phyloP scores from a whole-genome alignment of 163 green algal genomes.

The Prototheca cutis region DNA sequence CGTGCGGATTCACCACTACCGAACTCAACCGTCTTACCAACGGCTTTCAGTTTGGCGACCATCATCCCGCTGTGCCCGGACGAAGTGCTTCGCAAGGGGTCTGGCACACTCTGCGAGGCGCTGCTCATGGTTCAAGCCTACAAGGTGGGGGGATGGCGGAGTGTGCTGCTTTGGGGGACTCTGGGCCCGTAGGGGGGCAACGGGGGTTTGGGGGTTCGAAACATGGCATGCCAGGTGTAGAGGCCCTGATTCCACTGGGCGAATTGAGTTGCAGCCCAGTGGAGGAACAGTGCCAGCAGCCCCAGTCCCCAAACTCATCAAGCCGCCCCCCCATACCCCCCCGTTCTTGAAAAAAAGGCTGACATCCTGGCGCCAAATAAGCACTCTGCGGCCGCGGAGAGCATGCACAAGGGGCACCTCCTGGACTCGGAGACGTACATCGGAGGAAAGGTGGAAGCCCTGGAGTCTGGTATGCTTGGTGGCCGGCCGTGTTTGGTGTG shows the following conservation, averaged over 20 bases:
- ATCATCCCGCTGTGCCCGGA: slow-evolving; percentile 97
- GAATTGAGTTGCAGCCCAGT: not conserved
- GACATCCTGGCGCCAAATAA: slow-evolving; percentile 97
- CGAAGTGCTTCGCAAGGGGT: slow-evolving; percentile 94
- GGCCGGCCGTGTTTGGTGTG: too few species aligned
- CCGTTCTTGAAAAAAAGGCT: slow-evolving; percentile 24
- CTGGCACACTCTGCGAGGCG: slow-evolving; percentile 92
- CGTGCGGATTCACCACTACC: too few species aligned
- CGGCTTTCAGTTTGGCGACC: slow-evolving; percentile 65
- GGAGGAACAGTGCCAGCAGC: not conserved
- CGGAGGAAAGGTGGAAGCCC: slow-evolving; percentile 90
- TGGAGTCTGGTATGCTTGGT: slow-evolving; percentile 78
- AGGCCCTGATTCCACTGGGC: too few species aligned
- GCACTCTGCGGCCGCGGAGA: slow-evolving; percentile 57
- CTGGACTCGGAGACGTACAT: slow-evolving; percentile 98
- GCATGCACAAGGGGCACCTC: slow-evolving; percentile 76
- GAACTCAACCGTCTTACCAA: too few species aligned
- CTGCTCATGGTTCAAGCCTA: slow-evolving; percentile 95
- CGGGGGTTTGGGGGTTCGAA: too few species aligned
- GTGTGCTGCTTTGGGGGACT: too few species aligned
- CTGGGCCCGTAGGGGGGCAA: too few species aligned
- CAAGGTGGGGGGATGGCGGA: slow-evolving; percentile 15
- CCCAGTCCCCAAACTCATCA: too few species aligned
- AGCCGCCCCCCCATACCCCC: too few species aligned
- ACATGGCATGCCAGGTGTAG: too few species aligned